These are phyloP conservation scores for Colletotrichum lupini DNA, from an alignment of 2,329 filamentous ascomycete genomes.

Conservation along the genomic window DNA sequence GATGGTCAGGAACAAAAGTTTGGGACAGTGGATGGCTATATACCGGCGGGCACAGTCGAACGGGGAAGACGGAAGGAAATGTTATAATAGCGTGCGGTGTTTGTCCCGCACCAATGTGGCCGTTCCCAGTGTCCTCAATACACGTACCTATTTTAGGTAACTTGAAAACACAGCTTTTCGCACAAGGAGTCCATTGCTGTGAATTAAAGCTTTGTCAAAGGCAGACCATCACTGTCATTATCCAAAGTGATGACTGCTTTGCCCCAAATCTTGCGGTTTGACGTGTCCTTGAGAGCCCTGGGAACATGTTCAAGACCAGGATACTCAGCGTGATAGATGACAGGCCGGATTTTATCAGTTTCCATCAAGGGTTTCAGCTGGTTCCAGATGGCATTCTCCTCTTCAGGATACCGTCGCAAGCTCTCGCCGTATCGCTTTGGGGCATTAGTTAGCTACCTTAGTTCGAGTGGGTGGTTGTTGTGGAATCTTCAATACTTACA, in stretches of 20 bases:
- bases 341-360: constrained; percentile 58
- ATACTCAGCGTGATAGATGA: constrained; percentile 61
- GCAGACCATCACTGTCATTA: constrained; percentile 17
- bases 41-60: constrained; percentile 18
- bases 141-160: background rate
- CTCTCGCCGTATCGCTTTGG: constrained; percentile 68
- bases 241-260: constrained; percentile 64
- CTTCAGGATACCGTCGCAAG: constrained; percentile 58
- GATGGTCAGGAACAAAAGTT: constrained; percentile 23
- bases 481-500: constrained; percentile 44
- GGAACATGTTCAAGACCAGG: constrained; percentile 60
- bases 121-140: background rate
- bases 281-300: constrained; percentile 62
- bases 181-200: background rate
- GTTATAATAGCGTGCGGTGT: constrained; percentile 12
- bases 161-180: background rate
- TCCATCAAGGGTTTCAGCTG: constrained; percentile 61
- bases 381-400: constrained; percentile 60
- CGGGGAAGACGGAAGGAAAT: constrained; percentile 18
- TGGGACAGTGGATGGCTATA: constrained; percentile 30
- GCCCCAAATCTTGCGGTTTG: constrained; percentile 61
- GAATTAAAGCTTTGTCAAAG: constrained; percentile 11
- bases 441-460: background rate
- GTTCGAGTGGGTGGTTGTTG: background rate
- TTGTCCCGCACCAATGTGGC: background rate